Base-by-base conservation (phyloP, 192 early-diverging fungal species). In the Coemansia sp. region DNA sequence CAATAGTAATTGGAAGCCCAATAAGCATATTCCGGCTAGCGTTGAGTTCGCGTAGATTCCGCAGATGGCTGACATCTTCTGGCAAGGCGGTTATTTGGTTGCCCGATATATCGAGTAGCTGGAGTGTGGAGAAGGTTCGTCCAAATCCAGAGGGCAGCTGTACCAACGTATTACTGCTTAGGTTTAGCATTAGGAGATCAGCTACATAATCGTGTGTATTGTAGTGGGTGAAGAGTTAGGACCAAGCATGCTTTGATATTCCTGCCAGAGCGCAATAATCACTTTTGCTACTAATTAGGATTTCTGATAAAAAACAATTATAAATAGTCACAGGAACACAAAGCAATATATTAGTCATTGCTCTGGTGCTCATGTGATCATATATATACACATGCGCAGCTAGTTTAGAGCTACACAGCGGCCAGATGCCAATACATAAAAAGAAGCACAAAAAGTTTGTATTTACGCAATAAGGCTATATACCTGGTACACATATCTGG, bases 11-110 rank as follows among this genome's bases (percentile, higher is more conserved):
- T 15, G 83, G 83, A 47, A 85, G 63, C 13, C 50, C 42, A 32
- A 23, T 62, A 40, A 85, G 64, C 62, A 62, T 64, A 44, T 85
- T 85, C 44, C 70, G 68, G 52, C 66, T 68, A 21, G 70, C 70
- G 18, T 85, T 71, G 48, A 85, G 70, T 19, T 77, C 75, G 38
- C 75, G 75, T 21, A 85, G 70, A n/a, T 67, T 52, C 38, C 58
- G 53, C 18, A 85, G 64, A 32, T 64, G 68, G 54, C 75, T 57
- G 44, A 85, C 64, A 9, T 77, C 83, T 26, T 72, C 70, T 18
- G 83, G 83, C 49, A 85, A 50, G 23, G 45, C 67, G 12, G 68
- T 38, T 9, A 85, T 49, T 38, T 73, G 77, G 62, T 85, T 85
- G 8, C 61, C 56, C 13, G 78, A 81, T 21, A 85, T 56, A 52